phyloP scores from a whole-genome alignment of 805 yeast genomes.

The Wickerhamomyces bovis region DNA sequence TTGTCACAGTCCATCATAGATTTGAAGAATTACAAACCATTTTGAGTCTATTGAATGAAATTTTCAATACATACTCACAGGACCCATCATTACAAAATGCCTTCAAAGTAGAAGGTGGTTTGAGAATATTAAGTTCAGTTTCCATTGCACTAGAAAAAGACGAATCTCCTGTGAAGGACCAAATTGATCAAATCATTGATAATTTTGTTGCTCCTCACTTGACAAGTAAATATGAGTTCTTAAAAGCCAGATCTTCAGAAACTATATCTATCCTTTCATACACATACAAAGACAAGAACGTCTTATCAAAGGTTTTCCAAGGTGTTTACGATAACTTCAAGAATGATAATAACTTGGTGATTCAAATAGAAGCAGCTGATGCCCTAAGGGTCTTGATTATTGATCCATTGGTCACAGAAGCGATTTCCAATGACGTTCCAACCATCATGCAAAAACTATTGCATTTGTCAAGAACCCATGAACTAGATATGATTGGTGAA shows the following conservation, averaged over 20 bases:
- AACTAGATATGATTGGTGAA: constrained; percentile 75
- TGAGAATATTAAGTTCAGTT: constrained; percentile 73
- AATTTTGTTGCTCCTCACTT: constrained; percentile 69
- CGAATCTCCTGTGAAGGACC: constrained; percentile 48
- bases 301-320: constrained; percentile 35
- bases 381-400: constrained; percentile 76
- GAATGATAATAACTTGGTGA: constrained; percentile 51
- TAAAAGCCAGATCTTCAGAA: constrained; percentile 74
- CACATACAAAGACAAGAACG: constrained; percentile 30
- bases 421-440: constrained; percentile 66
- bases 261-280: constrained; percentile 37
- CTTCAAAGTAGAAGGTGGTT: constrained; percentile 72
- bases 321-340: constrained; percentile 34
- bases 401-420: constrained; percentile 64
- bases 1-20: constrained; percentile 51
- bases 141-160: constrained; percentile 41
- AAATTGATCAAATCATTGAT: constrained; percentile 65
- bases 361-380: constrained; percentile 81
- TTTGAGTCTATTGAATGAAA: constrained; percentile 49
- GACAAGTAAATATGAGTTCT: constrained; percentile 51
- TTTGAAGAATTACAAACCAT: constrained; percentile 49
- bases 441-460: constrained; percentile 77
- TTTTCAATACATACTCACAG: constrained; percentile 32
- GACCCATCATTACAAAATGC: constrained; percentile 35
- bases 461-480: constrained; percentile 71